These are phyloP conservation scores for Yamadazyma insecticola DNA, from an alignment of 805 yeast species.

Conservation along the genomic window DNA sequence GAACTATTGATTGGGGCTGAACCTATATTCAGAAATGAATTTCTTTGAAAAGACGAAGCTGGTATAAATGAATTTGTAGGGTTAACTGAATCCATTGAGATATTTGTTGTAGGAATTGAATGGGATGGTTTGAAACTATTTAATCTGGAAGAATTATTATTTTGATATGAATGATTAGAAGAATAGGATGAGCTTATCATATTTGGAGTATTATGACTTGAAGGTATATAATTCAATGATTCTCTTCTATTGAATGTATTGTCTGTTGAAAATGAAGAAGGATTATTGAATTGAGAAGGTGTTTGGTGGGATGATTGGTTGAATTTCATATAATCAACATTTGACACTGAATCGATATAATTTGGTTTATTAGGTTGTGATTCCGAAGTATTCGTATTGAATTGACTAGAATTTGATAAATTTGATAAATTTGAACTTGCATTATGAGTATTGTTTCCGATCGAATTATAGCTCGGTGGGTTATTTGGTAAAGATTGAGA, in stretches of 20 bases:
- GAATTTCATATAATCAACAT: not conserved
- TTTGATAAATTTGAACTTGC: not conserved
- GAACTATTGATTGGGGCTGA: not conserved
- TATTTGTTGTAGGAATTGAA: constrained; percentile 52
- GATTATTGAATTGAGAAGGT: constrained; percentile 2
- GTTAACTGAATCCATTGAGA: constrained; percentile 50
- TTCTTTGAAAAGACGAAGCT: constrained; percentile 7
- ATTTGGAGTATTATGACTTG: constrained; percentile 41
- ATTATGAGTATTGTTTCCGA: not conserved
- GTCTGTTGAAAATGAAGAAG: constrained; percentile 6
- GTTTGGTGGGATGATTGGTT: not conserved
- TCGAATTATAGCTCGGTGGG: constrained; percentile 11
- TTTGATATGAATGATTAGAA: constrained; percentile 30
- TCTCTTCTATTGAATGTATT: constrained; percentile 8
- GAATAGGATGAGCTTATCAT: constrained; percentile 40
- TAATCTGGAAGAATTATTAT: constrained; percentile 9
- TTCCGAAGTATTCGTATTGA: not conserved
- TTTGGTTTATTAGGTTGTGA: constrained; percentile 1
- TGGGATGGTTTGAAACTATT: constrained; percentile 17
- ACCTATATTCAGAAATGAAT: not conserved
- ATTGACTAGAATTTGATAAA: not conserved
- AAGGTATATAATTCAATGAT: constrained; percentile 30
- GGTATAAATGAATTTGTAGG: constrained; percentile 10
- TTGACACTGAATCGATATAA: not conserved
- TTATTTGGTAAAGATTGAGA: constrained; percentile 9